Evolutionary conservation across 1,139 yeast genomes (phyloP), one percentile per base, ranked within the genome.

Genomic region (Meyerozyma guilliermondii): DNA sequence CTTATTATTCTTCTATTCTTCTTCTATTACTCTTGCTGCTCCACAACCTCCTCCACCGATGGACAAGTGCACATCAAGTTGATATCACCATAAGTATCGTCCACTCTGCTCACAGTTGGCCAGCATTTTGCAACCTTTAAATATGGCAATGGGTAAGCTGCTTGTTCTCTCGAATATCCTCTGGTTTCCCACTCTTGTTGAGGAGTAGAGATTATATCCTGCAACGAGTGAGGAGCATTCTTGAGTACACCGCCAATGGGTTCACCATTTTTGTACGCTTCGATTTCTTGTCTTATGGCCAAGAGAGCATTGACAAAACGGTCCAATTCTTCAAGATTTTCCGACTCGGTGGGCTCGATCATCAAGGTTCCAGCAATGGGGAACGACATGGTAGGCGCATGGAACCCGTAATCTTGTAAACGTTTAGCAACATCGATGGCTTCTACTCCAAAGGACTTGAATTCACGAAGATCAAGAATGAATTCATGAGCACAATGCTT

Each of bases 331-430:
- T 74, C 86, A 58, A 85, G 68, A 59, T 88, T 82, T 68, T 92
- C 98, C 18, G 94, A 83, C 66, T 92, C 98, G 4, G 98, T 92
- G 46, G 98, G 98, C 68, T 92, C 98, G 51, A 92, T 83, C 98
- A 92, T 92, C 54, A 92, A 76, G 3, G 98, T 92, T 47, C 95
- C 95, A 10, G 97, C 91, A 42, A 92, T 96, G 18, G 98, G 98
- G 87, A 94, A 92, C 1, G 98, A 92, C 88, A 92, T 83, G 40
- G 98, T 92, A 52, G 98, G 98, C 1, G 97, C 97, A 65, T 92
- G 98, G 82, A 92, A 92, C 1, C 98, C 97, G 61, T 91, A 92
- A 67, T 92, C 98, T 66, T 92, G 98, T 48, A 92, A 77, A 65
- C 98, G 81, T 72, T 92, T 92, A 46, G 98, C 98, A 47, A 92